Percentiles rank a stretch among this genome's conserved stretches.
Conservation (phyloP, 83 land plant species). For the Isoetes engelmannii region DNA sequence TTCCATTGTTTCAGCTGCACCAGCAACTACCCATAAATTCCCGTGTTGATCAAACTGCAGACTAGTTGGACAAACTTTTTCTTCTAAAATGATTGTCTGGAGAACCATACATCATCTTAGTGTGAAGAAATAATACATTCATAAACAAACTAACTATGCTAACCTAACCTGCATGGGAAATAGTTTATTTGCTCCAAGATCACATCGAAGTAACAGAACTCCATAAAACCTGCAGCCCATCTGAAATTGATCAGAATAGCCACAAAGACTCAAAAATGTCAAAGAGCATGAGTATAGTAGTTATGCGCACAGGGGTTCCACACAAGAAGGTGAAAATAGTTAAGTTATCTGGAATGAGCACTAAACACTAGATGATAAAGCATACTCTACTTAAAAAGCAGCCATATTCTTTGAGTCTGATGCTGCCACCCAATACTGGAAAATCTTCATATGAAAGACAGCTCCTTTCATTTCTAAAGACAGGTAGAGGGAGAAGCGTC, state of each 20-base stretch:
- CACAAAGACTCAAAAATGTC: neutral
- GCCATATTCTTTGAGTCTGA: constrained; percentile 8
- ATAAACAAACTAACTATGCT: neutral
- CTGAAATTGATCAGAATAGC: neutral
- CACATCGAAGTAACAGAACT: constrained; percentile 26
- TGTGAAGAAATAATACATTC: neutral
- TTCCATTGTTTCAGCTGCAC: constrained; percentile 32
- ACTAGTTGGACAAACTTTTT: constrained; percentile 31
- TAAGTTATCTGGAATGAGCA: constrained; percentile 17
- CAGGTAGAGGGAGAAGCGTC: no score
- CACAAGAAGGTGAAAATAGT: neutral
- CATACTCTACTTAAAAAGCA: constrained; percentile 21
- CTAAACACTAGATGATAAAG: constrained; percentile 1
- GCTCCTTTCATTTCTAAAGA: no score
- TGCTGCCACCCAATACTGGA: neutral
- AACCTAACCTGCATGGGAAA: constrained; percentile 25
- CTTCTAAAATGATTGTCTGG: constrained; percentile 13
- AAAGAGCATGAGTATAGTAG: neutral
- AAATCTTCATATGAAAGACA: no score
- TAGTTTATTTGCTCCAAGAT: constrained; percentile 20
- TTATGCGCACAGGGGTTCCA: neutral
- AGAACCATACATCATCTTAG: neutral
- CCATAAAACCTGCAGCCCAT: constrained; percentile 27
- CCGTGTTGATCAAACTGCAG: constrained; percentile 27
- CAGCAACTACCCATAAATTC: constrained; percentile 36